phyloP scores from a whole-genome alignment of 805 yeast genomes.

The Martiniozyma abietophila region DNA sequence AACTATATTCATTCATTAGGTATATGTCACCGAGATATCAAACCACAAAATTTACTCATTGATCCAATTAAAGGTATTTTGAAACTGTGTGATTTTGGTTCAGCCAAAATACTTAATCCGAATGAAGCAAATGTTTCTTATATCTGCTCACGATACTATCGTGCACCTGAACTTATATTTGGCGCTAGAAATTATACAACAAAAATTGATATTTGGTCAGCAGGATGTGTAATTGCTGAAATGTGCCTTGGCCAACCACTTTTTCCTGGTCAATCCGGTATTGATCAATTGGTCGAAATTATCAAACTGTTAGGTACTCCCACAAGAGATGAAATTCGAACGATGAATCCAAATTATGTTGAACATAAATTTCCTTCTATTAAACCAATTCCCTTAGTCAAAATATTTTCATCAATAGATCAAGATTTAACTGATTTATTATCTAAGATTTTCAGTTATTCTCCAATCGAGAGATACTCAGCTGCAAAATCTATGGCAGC shows the following conservation, averaged over 20 bases:
- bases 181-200: constrained; percentile 96
- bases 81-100: constrained; percentile 93
- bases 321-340: constrained; percentile 76
- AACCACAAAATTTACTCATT: constrained; percentile 81
- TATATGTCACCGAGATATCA: constrained; percentile 86
- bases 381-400: constrained; percentile 64
- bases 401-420: constrained; percentile 53
- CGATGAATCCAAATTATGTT: constrained; percentile 96
- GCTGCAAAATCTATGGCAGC: constrained; percentile 46
- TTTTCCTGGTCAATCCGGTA: constrained; percentile 97
- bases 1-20: constrained; percentile 71
- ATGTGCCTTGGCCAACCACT: constrained; percentile 89
- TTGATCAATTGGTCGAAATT: constrained; percentile 94
- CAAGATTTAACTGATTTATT: constrained; percentile 47
- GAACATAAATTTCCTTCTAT: constrained; percentile 91
- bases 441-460: constrained; percentile 51
- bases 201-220: constrained; percentile 95
- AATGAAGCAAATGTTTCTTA: constrained; percentile 92
- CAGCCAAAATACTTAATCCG: constrained; percentile 85
- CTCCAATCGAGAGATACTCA: constrained; percentile 55
- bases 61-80: constrained; percentile 79
- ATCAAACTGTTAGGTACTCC: constrained; percentile 96
- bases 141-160: constrained; percentile 91
- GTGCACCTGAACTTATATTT: constrained; percentile 96
- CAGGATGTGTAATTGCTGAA: constrained; percentile 98